Evolutionary conservation across 2,329 filamentous ascomycete genomes (phyloP), one percentile per base, ranked within the genome.

Genomic region (Venturia asperata): DNA sequence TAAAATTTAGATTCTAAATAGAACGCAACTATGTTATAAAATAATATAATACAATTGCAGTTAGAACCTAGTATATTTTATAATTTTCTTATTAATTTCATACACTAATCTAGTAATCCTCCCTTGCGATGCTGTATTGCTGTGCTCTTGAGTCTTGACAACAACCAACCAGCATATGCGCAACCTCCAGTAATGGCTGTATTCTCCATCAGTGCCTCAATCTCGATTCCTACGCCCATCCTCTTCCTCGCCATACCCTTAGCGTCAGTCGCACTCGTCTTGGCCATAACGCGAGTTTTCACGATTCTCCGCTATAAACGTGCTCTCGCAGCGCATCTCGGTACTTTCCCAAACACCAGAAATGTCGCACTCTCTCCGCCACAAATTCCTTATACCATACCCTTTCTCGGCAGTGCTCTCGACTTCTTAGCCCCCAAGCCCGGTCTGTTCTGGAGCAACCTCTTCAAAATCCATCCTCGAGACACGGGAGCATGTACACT

Each of bases 331-430:
- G 15, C 21, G 13, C 27, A 34, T 17, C 30, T 58, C 49, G 13
- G 15, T 19, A 24, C 5, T 19, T 61, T 49, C 11, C 55, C 24
- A 7, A 24, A 24, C 43, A 43, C 42, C 10, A 47, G n/a, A 7
- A 47, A 45, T 41, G 19, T 24, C 19, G 42, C 61, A 13, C 21
- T 30, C 17, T 34, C 61, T 15, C 66, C 66, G 37, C 65, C 71
- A 2, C 69, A 69, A 39, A 70, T 74, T 7, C 72, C 72, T n/a
- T 71, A 73, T 66, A 68, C 69, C 9, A 61, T 72, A 11, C 72
- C 72, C 43, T 72, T 66, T 56, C 67, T 74, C 13, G 72, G 72
- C 52, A 70, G 70, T 47, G 68, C 71, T 15, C 63, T 70, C 42
- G 65, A 66, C 19, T 73, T 74, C 67, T 65, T 73, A 24, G 62